Conservation (phyloP, 352 stramenopile genomes). For the Phytopythium vexans region DNA sequence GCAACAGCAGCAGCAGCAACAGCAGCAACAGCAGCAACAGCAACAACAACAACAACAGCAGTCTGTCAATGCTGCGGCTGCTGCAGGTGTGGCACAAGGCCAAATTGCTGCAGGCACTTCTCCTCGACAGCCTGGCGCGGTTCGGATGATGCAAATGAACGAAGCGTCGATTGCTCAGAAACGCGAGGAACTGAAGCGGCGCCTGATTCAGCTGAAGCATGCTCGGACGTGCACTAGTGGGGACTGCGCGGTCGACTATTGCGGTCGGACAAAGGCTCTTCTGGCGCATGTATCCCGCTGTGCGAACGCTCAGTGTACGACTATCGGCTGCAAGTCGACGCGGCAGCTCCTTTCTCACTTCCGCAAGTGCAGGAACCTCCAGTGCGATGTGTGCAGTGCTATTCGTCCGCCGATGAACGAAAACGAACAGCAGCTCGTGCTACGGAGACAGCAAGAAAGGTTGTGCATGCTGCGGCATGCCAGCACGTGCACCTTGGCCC, state of each 20-base stretch:
- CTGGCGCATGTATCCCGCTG: constrained; percentile 81
- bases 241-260: constrained; percentile 82
- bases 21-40: constrained; percentile 17
- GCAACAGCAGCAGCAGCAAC: constrained; percentile 20
- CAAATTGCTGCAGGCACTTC: background rate
- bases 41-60: constrained; percentile 3
- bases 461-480: constrained; percentile 86
- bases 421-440: constrained; percentile 79
- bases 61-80: background rate
- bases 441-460: constrained; percentile 82
- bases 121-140: constrained; percentile 11
- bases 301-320: constrained; percentile 82
- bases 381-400: constrained; percentile 84
- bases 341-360: constrained; percentile 85
- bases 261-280: constrained; percentile 74
- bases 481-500: constrained; percentile 62
- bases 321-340: constrained; percentile 86
- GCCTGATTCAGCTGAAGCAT: constrained; percentile 86
- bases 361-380: constrained; percentile 83
- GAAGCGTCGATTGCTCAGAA: constrained; percentile 83
- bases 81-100: constrained; percentile 1
- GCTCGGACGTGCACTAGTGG: constrained; percentile 73
- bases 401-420: constrained; percentile 88
- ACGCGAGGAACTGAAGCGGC: constrained; percentile 79
- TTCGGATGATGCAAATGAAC: constrained; percentile 69